Conservation (phyloP, 2,329 filamentous ascomycete genomes). For the Pseudocercospora cruenta region DNA sequence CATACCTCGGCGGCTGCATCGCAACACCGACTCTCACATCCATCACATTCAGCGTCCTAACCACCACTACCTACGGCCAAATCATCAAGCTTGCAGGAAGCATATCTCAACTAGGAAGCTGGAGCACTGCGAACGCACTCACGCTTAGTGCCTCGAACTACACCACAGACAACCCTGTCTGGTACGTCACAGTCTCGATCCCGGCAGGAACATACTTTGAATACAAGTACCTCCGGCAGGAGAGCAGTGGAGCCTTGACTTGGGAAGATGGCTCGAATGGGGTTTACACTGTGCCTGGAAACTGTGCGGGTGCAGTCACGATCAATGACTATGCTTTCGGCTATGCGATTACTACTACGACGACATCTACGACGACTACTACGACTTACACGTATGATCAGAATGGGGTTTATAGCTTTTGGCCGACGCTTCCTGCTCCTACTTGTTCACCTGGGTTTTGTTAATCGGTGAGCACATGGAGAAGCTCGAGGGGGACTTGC, state of each 20-base stretch:
- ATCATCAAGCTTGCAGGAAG: conserved; percentile 67
- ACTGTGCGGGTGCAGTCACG: conserved; percentile 25
- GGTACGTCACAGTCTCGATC: conserved; percentile 59
- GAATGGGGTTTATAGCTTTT: conserved; percentile 1
- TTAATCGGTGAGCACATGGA: too few relatives aligned
- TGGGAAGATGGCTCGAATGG: conserved; percentile 58
- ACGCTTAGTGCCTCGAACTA: conserved; percentile 63
- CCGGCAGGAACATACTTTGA: conserved; percentile 59
- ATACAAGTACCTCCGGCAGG: conserved; percentile 71
- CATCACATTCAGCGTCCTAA: conserved; percentile 44
- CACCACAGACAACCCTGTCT: conserved; percentile 60
- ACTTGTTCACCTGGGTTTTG: background rate
- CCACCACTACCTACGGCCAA: conserved; percentile 61
- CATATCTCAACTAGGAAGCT: conserved; percentile 61
- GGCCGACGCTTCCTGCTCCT: background rate
- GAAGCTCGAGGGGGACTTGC: too few relatives aligned
- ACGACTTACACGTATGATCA: background rate
- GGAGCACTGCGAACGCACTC: conserved; percentile 59
- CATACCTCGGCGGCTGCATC: conserved; percentile 23
- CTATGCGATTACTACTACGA: background rate
- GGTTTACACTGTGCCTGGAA: conserved; percentile 23
- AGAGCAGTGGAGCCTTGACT: conserved; percentile 54
- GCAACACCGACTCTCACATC: conserved; percentile 38
- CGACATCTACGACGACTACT: background rate
- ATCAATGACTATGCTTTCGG: conserved; percentile 19